Conservation (phyloP, 2,329 filamentous ascomycete genomes). For the Fusarium armeniacum region DNA sequence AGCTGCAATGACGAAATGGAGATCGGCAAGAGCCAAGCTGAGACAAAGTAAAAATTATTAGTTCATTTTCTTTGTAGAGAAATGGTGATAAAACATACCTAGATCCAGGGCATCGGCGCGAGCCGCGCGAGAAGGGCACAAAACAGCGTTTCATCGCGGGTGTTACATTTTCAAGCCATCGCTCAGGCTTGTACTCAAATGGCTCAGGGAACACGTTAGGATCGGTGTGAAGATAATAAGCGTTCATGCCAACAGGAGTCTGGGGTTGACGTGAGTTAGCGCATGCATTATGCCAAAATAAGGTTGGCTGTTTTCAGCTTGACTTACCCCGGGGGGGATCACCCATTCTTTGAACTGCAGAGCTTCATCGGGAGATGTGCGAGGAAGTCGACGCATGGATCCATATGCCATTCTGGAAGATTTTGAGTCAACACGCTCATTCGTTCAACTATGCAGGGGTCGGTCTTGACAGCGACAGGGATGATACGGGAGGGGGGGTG, state of each 20-base stretch:
- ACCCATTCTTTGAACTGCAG: conserved; percentile 2
- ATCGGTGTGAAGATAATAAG: conserved; percentile 1
- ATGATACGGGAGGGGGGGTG: not conserved
- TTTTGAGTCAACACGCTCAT: not conserved
- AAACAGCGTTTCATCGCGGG: not conserved
- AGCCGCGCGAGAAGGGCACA: not conserved
- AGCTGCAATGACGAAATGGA: not conserved
- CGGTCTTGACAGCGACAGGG: not conserved
- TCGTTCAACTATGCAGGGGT: not conserved
- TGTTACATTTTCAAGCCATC: not conserved
- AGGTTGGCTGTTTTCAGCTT: not conserved
- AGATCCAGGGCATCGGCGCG: not conserved
- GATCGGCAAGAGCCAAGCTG: not conserved
- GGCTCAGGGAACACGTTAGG: not conserved
- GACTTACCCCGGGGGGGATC: not conserved
- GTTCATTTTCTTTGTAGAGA: not conserved
- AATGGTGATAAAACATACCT: not conserved
- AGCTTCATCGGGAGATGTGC: not conserved
- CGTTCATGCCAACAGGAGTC: conserved; percentile 1
- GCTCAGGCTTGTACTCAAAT: conserved; percentile 1
- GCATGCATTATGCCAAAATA: not conserved
- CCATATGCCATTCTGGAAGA: not conserved
- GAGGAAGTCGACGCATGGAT: conserved; percentile 3
- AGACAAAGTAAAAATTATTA: not conserved
- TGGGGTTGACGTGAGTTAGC: not conserved